A percentile compares a stretch with the other conserved stretches of the same genome.
These are phyloP conservation scores for Xylariaceae sp. DNA, from an alignment of 2,329 filamentous ascomycete genomes.

Conservation along the genomic window DNA sequence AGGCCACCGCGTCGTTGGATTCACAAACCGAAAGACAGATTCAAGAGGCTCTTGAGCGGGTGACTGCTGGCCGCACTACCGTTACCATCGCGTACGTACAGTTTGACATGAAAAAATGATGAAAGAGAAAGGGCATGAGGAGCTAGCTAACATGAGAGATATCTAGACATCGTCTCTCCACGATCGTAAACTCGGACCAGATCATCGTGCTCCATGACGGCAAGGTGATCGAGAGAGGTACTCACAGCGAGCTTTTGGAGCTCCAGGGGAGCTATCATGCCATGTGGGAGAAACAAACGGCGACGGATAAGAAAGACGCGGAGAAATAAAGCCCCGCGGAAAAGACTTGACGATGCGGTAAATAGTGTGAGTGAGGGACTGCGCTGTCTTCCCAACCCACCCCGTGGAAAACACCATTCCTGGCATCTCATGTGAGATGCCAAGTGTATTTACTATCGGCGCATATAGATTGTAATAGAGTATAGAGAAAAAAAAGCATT, in stretches of 20 bases:
- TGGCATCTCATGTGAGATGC: too few species aligned
- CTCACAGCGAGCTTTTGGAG: conserved; percentile 42
- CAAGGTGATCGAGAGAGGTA: conserved; percentile 45
- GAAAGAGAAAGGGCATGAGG: neutral
- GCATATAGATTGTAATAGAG: too few species aligned
- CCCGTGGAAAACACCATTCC: too few species aligned
- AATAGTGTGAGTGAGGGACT: conserved; percentile 12
- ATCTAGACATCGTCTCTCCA: conserved; percentile 49
- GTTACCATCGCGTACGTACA: conserved; percentile 44
- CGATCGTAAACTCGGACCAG: conserved; percentile 50
- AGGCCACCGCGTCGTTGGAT: conserved; percentile 65
- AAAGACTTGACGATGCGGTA: conserved; percentile 8
- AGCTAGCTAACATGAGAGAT: neutral
- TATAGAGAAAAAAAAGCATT: too few species aligned
- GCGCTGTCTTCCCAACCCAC: neutral
- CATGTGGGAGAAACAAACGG: conserved; percentile 49
- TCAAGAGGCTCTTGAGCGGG: conserved; percentile 46
- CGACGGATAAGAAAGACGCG: conserved; percentile 34
- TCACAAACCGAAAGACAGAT: conserved; percentile 55
- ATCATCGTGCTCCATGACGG: conserved; percentile 51
- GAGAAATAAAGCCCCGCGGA: conserved; percentile 9
- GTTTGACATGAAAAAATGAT: neutral
- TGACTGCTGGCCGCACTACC: conserved; percentile 45
- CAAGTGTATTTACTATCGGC: too few species aligned
- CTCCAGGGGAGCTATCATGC: conserved; percentile 43